These are phyloP conservation scores for Carallia pectinifolia DNA, from an alignment of 345 rosid genomes.

Conservation along the genomic window DNA sequence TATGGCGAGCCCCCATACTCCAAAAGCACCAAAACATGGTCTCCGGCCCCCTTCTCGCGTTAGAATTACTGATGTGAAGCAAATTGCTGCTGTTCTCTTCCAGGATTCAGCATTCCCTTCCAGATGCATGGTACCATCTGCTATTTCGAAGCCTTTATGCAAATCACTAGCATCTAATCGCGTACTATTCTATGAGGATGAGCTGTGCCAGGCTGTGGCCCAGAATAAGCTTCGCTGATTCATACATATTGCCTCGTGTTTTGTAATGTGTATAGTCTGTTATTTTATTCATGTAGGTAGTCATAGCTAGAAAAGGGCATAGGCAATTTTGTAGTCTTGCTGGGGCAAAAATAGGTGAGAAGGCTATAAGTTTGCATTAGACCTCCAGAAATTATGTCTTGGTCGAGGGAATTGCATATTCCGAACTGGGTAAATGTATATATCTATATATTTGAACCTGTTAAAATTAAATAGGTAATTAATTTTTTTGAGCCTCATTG, in stretches of 20 bases:
- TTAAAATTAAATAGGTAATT: too few relatives aligned
- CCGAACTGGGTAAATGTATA: conserved; percentile 43
- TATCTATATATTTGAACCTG: conserved; percentile 29
- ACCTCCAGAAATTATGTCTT: conserved; percentile 26
- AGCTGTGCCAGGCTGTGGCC: conserved; percentile 93
- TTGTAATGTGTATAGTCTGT: conserved; percentile 49
- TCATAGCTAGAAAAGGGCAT: conserved; percentile 38
- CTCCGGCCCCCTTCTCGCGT: conserved; percentile 79
- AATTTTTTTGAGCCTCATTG: too few relatives aligned
- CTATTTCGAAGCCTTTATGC: conserved; percentile 69
- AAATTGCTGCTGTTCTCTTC: conserved; percentile 86
- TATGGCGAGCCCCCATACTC: conserved; percentile 65
- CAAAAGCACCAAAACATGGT: conserved; percentile 90
- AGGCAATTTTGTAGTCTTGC: conserved; percentile 66
- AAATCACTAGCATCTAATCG: conserved; percentile 73
- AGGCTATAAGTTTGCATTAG: conserved; percentile 34
- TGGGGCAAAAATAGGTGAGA: conserved; percentile 35
- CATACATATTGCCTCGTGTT: conserved; percentile 10
- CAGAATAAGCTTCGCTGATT: conserved; percentile 78
- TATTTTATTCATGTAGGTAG: conserved; percentile 32
- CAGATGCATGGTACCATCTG: conserved; percentile 76
- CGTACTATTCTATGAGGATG: conserved; percentile 88
- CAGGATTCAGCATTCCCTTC: conserved; percentile 76
- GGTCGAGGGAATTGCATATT: conserved; percentile 35
- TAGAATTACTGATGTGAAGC: conserved; percentile 72